phyloP scores from a whole-genome alignment of 305 asterid species.

The Rubia occidens region DNA sequence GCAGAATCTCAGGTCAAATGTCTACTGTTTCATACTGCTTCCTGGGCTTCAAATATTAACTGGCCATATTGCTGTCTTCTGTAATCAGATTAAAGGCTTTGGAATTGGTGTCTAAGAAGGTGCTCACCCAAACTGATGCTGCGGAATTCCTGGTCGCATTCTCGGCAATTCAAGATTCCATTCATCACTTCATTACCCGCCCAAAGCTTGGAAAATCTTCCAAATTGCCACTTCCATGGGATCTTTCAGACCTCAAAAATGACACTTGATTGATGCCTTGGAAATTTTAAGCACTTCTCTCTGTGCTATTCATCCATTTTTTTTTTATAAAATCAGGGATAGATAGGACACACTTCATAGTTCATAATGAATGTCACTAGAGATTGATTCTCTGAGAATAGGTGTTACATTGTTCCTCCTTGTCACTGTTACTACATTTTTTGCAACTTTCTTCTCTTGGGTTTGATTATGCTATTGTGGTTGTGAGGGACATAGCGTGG shows the following conservation, averaged over 20 bases:
- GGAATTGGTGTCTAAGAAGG: constrained; percentile 51
- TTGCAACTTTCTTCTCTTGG: too few relatives aligned
- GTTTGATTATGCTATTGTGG: too few relatives aligned
- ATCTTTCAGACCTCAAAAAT: not conserved
- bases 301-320: not conserved
- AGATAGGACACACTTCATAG: not conserved
- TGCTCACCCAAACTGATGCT: constrained; percentile 62
- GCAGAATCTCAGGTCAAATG: constrained; percentile 38
- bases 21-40: too few relatives aligned
- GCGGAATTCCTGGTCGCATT: constrained; percentile 74
- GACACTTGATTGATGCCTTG: not conserved
- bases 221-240: constrained; percentile 24
- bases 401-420: too few relatives aligned
- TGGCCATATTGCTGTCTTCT: not conserved
- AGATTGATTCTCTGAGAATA: too few relatives aligned
- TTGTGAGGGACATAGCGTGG: too few relatives aligned
- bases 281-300: not conserved
- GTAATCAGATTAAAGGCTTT: constrained; percentile 50
- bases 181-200: constrained; percentile 41
- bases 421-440: too few relatives aligned
- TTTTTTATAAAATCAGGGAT: not conserved
- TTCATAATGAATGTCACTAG: not conserved
- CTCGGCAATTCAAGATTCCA: constrained; percentile 49
- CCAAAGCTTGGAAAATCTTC: constrained; percentile 28
- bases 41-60: too few relatives aligned